A percentile compares a stretch with the other conserved stretches of the same genome.
Evolutionary conservation across 2,329 filamentous ascomycete species (phyloP).

Genomic region (Hypoxylon sp.): DNA sequence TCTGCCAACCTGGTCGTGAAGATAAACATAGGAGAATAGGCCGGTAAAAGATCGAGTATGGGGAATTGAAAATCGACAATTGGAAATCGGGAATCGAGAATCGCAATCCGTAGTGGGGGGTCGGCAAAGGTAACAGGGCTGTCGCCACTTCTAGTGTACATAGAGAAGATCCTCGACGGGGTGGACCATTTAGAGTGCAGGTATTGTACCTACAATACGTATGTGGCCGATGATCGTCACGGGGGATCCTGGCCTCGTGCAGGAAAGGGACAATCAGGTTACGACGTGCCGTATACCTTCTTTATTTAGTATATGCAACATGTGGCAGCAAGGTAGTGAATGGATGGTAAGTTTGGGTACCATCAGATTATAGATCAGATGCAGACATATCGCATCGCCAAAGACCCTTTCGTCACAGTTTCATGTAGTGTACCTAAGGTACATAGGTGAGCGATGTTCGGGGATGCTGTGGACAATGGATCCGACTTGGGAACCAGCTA

Average conservation of each 20-base stretch:
- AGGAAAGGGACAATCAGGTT: conserved; percentile 8
- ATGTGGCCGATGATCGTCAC: neutral
- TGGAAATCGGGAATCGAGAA: conserved; percentile 28
- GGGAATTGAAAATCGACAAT: conserved; percentile 12
- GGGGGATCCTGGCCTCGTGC: neutral
- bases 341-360: neutral
- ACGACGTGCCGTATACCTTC: conserved; percentile 1
- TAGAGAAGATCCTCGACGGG: conserved; percentile 3
- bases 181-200: neutral
- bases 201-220: neutral
- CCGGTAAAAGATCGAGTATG: conserved; percentile 10
- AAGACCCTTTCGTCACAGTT: neutral
- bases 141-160: conserved; percentile 17
- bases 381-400: neutral
- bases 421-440: conserved; percentile 1
- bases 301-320: conserved; percentile 30
- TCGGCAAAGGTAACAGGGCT: neutral
- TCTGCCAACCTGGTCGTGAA: neutral
- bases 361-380: neutral
- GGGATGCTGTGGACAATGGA: too few relatives aligned
- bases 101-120: conserved; percentile 15
- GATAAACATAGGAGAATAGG: conserved; percentile 1
- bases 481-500: neutral
- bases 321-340: conserved; percentile 21
- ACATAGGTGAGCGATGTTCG: too few relatives aligned